Base-by-base conservation (phyloP, 2,329 filamentous ascomycete genomes). In the Diaporthe nobilis region DNA sequence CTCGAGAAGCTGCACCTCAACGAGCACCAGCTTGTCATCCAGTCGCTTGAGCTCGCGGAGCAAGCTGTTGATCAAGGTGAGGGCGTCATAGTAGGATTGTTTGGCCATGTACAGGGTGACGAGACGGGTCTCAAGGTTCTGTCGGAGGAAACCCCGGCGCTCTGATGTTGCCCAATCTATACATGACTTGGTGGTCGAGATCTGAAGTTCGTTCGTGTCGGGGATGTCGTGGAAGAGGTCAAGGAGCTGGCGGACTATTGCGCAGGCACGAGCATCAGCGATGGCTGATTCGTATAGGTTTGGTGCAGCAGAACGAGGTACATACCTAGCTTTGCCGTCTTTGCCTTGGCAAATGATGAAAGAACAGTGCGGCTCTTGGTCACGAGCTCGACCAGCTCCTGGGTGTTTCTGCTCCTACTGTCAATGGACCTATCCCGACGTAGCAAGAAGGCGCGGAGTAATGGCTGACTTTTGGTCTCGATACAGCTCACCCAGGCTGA, bases 161-260 rank as follows among this genome's bases (percentile, higher is more conserved):
- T 98, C 95, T 71, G 95, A 94, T 73, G 96, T 95, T 67, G 97
- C 97, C 97, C 97, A 99, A 87, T 98, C 96, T 92, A 99, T 99
- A 88, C 95, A 98, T 86, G 97, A 98, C 87, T 98, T 98, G 82
- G 97, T 99, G 81, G 98, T 95, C 84, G 93, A 88, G 84, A 98
- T 95, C 88, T 99, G 97, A 83, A 93, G 94, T 84, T 99, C 97
- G 88, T 94, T 94, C 81, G 95, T 97, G 86, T 98, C 94, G 82
- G 97, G 97, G 81, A 98, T 98, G 82, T 94, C 91, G 81, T 94
- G 92, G 89, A 98, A 97, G 84, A 98, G 92, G 85, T 99, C 97
- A 84, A 99, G 94, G 37, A 99, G 92, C 87, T 98, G 95, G 81
- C 97, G 96, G 80, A 99, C 97, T 98, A 80, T 72, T 28, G 68